Percentiles rank a stretch among this genome's conserved stretches.
These are phyloP conservation scores for Puccinia triticina DNA, from an alignment of 1,284 basidiomycete genomes.

Conservation along the genomic window DNA sequence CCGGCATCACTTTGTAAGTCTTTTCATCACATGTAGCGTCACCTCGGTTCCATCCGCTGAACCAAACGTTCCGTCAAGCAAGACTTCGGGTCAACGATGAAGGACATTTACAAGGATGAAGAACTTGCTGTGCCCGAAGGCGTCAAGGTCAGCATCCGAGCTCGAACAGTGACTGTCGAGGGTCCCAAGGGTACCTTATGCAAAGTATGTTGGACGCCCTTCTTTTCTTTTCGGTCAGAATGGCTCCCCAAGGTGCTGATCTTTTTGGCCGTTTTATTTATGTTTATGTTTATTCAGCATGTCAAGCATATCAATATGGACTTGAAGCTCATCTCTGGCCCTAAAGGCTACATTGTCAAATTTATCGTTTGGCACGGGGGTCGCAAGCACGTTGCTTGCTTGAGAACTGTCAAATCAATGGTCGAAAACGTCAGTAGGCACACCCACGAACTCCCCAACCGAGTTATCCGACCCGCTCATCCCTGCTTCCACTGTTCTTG, in stretches of 20 bases:
- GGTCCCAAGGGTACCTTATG: slow-evolving; percentile 85
- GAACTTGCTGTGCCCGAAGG: slow-evolving; percentile 84
- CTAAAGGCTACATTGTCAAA: slow-evolving; percentile 71
- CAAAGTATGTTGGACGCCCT: slow-evolving; percentile 65
- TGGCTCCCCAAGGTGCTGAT: not conserved
- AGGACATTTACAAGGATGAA: slow-evolving; percentile 89
- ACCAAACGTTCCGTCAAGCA: not conserved
- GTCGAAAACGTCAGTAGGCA: slow-evolving; percentile 73
- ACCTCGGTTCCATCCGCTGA: not conserved
- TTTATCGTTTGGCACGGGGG: slow-evolving; percentile 97
- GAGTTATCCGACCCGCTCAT: not conserved
- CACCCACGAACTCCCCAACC: not conserved
- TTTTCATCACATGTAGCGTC: not conserved
- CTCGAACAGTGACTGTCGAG: slow-evolving; percentile 82
- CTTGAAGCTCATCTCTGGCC: slow-evolving; percentile 73
- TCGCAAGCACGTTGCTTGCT: slow-evolving; percentile 97
- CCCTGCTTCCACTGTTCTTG: not conserved
- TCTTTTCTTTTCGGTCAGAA: not conserved
- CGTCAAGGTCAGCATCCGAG: slow-evolving; percentile 81
- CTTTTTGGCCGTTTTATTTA: not conserved
- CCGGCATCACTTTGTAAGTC: not conserved
- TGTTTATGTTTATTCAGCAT: slow-evolving; percentile 61
- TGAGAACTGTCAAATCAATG: slow-evolving; percentile 90
- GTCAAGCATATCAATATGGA: slow-evolving; percentile 96
- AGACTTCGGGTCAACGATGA: slow-evolving; percentile 65